Conservation (phyloP, 169 alveolate genomes). For the Plasmodium inui region DNA sequence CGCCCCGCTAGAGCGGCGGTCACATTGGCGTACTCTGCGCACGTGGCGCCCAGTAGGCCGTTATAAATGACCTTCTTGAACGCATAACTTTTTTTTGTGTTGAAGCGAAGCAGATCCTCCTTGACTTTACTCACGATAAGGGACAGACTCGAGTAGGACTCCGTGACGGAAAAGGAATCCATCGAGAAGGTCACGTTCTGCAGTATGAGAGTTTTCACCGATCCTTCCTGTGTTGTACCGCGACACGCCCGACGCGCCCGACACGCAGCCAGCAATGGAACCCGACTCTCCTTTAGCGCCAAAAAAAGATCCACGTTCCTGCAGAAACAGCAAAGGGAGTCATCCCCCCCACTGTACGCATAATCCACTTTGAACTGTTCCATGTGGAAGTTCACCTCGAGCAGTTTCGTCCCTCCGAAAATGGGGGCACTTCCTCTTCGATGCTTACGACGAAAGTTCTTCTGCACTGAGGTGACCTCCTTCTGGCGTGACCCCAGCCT, state of each 20-base stretch:
- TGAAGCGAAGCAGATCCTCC: neutral
- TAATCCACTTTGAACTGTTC: neutral
- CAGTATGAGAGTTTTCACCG: neutral
- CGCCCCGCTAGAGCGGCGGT: neutral
- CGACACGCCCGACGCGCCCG: neutral
- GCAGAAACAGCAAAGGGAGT: conserved; percentile 1
- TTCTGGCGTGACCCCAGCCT: too few relatives aligned
- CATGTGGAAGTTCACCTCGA: neutral
- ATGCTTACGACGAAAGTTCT: neutral
- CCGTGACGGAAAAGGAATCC: conserved; percentile 1
- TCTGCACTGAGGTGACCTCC: neutral
- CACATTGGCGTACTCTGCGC: neutral
- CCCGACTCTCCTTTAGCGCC: too few relatives aligned
- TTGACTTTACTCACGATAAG: neutral
- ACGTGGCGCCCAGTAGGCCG: neutral
- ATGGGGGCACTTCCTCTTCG: neutral
- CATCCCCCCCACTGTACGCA: neutral
- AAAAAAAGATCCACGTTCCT: neutral
- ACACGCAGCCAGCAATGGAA: too few relatives aligned
- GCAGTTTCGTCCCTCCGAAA: neutral
- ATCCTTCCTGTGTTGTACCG: neutral
- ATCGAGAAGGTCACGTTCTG: neutral
- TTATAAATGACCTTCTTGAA: neutral
- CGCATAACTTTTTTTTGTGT: neutral
- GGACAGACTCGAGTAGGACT: neutral